Conservation (phyloP, 2,329 filamentous ascomycete genomes). For the Alternaria solani region DNA sequence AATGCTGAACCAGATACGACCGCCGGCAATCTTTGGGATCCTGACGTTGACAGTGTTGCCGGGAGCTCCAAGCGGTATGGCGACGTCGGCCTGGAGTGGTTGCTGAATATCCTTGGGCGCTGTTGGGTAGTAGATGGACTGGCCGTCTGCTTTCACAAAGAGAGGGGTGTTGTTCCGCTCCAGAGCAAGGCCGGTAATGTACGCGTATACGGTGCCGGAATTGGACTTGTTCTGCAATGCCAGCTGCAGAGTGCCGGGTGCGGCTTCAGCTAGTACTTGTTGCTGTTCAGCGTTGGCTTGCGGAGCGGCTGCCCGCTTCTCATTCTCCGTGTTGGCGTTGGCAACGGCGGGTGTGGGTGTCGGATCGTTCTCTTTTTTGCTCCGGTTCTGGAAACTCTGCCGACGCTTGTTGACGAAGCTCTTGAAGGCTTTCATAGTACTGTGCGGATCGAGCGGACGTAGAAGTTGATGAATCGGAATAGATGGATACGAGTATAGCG, state of each 20-base stretch:
- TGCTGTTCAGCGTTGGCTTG: constrained; percentile 29
- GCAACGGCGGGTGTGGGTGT: background rate
- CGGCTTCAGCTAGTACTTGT: constrained; percentile 34
- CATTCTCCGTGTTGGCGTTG: constrained; percentile 9
- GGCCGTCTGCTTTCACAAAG: constrained; percentile 71
- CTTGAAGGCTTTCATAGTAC: constrained; percentile 36
- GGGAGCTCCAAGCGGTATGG: constrained; percentile 69
- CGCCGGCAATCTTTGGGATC: constrained; percentile 74
- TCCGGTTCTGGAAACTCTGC: constrained; percentile 24
- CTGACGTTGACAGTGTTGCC: constrained; percentile 68
- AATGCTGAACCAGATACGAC: constrained; percentile 75
- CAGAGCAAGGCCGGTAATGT: constrained; percentile 73
- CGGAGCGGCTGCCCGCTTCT: constrained; percentile 20
- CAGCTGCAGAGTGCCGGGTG: constrained; percentile 62
- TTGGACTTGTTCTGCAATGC: constrained; percentile 71
- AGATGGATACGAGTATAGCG: background rate
- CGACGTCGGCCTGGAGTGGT: constrained; percentile 65
- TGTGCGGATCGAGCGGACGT: background rate
- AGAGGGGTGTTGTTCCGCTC: constrained; percentile 67
- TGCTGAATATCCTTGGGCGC: constrained; percentile 63
- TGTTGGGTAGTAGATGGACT: constrained; percentile 69
- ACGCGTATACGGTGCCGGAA: constrained; percentile 69
- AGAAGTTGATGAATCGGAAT: background rate
- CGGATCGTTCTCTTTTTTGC: constrained; percentile 7
- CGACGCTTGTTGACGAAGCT: constrained; percentile 39